Evolutionary conservation across 2,329 filamentous ascomycete species (phyloP).

Genomic region (Capronia epimyces): DNA sequence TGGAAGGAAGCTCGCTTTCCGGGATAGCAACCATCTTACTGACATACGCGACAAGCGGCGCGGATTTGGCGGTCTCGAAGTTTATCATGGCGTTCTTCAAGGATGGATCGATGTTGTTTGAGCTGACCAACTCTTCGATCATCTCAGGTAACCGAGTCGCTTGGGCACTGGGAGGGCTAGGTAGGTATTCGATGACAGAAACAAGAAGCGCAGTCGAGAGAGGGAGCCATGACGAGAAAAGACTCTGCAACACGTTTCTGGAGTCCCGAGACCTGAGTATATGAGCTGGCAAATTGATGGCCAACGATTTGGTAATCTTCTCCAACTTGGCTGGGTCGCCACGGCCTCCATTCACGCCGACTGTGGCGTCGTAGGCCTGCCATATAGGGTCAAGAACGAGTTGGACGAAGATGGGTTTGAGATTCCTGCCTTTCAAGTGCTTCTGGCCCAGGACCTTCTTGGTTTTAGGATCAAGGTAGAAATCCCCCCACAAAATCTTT

Average conservation of each 20-base stretch:
- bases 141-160: slow-evolving; percentile 72
- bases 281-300: slow-evolving; percentile 77
- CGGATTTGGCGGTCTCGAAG: slow-evolving; percentile 64
- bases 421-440: slow-evolving; percentile 80
- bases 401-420: slow-evolving; percentile 98
- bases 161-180: slow-evolving; percentile 76
- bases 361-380: slow-evolving; percentile 90
- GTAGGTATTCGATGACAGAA: slow-evolving; percentile 87
- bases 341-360: slow-evolving; percentile 67
- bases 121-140: slow-evolving; percentile 72
- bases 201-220: slow-evolving; percentile 88
- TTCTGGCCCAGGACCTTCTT: slow-evolving; percentile 87
- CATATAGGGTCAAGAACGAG: slow-evolving; percentile 92
- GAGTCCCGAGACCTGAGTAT: slow-evolving; percentile 78
- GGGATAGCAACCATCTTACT: slow-evolving; percentile 98
- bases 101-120: slow-evolving; percentile 60
- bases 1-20: slow-evolving; percentile 83
- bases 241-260: slow-evolving; percentile 71
- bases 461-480: slow-evolving; percentile 92
- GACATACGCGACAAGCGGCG: slow-evolving; percentile 86
- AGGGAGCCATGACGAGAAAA: slow-evolving; percentile 87
- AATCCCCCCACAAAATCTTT: slow-evolving; percentile 94
- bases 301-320: slow-evolving; percentile 90
- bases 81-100: slow-evolving; percentile 75
- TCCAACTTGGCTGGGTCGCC: slow-evolving; percentile 78